Base-by-base conservation (phyloP, 2,329 filamentous ascomycete genomes). In the Aspergillus aculeatinus region DNA sequence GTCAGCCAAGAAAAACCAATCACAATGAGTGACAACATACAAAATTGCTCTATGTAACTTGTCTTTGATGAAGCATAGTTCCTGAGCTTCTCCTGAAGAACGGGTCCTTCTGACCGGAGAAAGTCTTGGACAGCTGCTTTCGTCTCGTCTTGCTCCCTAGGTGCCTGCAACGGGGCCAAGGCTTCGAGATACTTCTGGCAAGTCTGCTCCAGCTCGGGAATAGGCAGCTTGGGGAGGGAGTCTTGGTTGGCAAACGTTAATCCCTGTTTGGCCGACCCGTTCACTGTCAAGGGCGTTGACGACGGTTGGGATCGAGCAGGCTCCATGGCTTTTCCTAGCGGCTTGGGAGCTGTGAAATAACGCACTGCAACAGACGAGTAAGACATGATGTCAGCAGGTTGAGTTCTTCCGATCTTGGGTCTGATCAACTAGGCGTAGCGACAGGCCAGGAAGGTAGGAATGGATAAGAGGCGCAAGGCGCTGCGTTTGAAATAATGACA, bases 21-120 rank as follows among this genome's bases (percentile, higher is more conserved):
- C 27, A 23, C 11, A 31, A 19, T 23, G 33, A 31, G 51, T 12
- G 27, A 25, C 10, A 25, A 84, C 91, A 73, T 85, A 96, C 94
- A 99, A 70, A 99, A 99, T 71, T 99, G 95, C 74, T 98, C 95
- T 69, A 99, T 98, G 73, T 97, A 99, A 77, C 94, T 98, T 42
- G 91, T 91, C 78, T 93, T 94, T 49, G 90, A 92, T 52, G 87
- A 87, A 9, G 95, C 93, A 80, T 98, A 99, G 69, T 89, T 87
- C 80, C 93, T 95, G 59, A 98, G 79, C 75, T 89, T 93, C 62
- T 95, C 91, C 73, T 99, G 93, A 51, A 99, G 79, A 50, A 89
- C 87, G 0, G 90, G 91, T 0, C 95, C 95, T 64, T 97, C 93
- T 0, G 83, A 80, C 67, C 84, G 87, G 47, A 97, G 77, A 67